phyloP scores from a whole-genome alignment of 78 protist species.

The Emiliania huxleyi region DNA sequence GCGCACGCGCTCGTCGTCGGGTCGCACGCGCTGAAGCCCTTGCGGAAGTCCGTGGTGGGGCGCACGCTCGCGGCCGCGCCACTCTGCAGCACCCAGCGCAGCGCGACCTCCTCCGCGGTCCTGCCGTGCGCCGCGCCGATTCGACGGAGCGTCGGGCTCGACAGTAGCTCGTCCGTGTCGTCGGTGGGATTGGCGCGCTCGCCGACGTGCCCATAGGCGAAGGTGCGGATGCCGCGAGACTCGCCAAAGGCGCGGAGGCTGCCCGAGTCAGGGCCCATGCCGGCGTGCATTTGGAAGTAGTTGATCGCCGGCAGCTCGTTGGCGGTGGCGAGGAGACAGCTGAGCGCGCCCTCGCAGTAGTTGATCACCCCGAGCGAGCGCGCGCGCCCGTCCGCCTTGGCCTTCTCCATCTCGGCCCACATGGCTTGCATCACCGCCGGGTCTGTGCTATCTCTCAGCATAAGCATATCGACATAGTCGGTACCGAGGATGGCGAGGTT shows the following conservation, averaged over 20 bases:
- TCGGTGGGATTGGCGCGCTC: too few species aligned
- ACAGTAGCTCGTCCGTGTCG: neutral
- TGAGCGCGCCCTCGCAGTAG: neutral
- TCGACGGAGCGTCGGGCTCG: neutral
- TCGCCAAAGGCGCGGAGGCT: conserved; percentile 10
- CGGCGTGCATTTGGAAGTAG: neutral
- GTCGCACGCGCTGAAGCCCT: neutral
- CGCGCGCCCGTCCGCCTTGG: neutral
- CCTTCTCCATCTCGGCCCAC: neutral
- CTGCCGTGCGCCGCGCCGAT: neutral
- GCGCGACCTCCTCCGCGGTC: neutral
- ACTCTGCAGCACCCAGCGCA: conserved; percentile 15
- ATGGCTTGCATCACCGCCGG: conserved; percentile 18
- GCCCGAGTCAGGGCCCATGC: conserved; percentile 17
- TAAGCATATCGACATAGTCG: neutral
- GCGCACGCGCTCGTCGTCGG: neutral
- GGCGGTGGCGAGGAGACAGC: neutral
- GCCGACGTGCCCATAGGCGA: conserved; percentile 6
- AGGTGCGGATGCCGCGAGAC: neutral
- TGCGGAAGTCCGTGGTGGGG: neutral
- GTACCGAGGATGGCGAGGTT: neutral
- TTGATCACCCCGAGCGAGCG: neutral
- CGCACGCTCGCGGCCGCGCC: conserved; percentile 18
- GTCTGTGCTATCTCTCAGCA: neutral
- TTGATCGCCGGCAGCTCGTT: neutral